Percentiles rank a stretch among this genome's conserved stretches.
These are phyloP conservation scores for Microdochium nivale DNA, from an alignment of 2,329 filamentous ascomycete genomes.

Conservation along the genomic window DNA sequence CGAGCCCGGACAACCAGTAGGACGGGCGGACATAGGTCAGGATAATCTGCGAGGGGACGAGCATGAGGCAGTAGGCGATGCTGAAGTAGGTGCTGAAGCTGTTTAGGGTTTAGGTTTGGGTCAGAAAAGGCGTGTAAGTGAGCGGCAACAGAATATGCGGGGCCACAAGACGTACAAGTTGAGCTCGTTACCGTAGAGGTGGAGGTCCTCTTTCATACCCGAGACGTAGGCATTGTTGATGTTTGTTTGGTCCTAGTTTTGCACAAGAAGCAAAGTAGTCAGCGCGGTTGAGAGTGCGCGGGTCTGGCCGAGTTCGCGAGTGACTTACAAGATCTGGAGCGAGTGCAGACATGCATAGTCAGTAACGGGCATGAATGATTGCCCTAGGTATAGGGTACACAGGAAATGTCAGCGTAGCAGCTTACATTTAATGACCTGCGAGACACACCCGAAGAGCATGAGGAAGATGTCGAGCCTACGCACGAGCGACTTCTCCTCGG, in stretches of 20 bases:
- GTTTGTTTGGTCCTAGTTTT: constrained; percentile 23
- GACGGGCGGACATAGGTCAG: constrained; percentile 26
- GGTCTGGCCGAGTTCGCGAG: constrained; percentile 7
- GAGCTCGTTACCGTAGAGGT: constrained; percentile 18
- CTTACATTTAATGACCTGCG: constrained; percentile 15
- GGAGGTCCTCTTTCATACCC: constrained; percentile 22
- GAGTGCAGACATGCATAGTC: neutral
- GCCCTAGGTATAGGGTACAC: no score
- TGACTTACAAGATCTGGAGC: constrained; percentile 7
- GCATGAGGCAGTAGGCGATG: constrained; percentile 24
- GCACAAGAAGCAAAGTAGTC: constrained; percentile 6
- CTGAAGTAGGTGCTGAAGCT: constrained; percentile 25
- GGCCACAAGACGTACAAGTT: neutral
- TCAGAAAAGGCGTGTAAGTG: constrained; percentile 11
- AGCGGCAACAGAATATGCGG: constrained; percentile 1
- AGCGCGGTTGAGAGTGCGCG: neutral
- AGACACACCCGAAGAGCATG: constrained; percentile 25
- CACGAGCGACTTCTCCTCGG: constrained; percentile 21
- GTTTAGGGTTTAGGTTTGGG: constrained; percentile 3
- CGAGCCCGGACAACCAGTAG: constrained; percentile 23
- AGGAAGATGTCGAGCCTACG: constrained; percentile 23
- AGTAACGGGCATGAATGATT: neutral
- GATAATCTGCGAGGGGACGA: constrained; percentile 26
- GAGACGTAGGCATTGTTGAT: constrained; percentile 25
- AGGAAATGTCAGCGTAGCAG: no score